Base-by-base conservation (phyloP, 1,284 basidiomycete genomes). In the Sanghuangporus baumii region DNA sequence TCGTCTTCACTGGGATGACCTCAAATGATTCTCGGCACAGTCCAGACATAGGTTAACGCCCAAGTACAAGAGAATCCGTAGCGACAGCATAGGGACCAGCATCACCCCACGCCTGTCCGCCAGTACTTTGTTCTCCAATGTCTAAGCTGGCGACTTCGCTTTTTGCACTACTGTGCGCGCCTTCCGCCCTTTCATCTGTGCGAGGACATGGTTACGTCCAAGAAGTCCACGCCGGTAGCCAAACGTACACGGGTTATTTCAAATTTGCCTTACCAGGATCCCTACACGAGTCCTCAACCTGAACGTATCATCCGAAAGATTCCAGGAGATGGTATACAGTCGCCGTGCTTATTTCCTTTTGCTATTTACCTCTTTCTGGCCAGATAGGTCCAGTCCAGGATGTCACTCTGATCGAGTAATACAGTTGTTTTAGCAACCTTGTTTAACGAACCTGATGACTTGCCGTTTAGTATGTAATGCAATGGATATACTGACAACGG, bases 281-380 rank as follows among this genome's bases (percentile, higher is more conserved):
- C 75, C 7, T 74, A 75, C 67, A 66, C 67, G 36, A 75, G 67
- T 62, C 75, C 79, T 0, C 59, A 71, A 11, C 80, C 80, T 11
- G 66, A 79, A 57, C 73, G 80, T 11, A 81, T 82, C 64, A 73
- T 81, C 41, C 76, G 81, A 16, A 72, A 75, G 55, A 78, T 82
- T 60, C 78, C 79, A 31, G 76, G 77, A 55, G 80, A 80, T 61
- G 79, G 78, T 78, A n/a, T 31, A 46, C 55, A 36, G 72, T 23
- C 9, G 9, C 40, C n/a, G 54, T 11, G 6, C 40, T 55, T 20
- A 34, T 18, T 31, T 36, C 7, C 14, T 18, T 18, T 9, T 12
- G 16, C 26, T 8, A 6, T 36, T 55, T 23, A 38, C 34, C 31
- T 8, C 31, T 55, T 55, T 26, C 20, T 18, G 26, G 18, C 26